Conservation (phyloP, 768 basidiomycete genomes). For the Leccinellum rugosiceps region DNA sequence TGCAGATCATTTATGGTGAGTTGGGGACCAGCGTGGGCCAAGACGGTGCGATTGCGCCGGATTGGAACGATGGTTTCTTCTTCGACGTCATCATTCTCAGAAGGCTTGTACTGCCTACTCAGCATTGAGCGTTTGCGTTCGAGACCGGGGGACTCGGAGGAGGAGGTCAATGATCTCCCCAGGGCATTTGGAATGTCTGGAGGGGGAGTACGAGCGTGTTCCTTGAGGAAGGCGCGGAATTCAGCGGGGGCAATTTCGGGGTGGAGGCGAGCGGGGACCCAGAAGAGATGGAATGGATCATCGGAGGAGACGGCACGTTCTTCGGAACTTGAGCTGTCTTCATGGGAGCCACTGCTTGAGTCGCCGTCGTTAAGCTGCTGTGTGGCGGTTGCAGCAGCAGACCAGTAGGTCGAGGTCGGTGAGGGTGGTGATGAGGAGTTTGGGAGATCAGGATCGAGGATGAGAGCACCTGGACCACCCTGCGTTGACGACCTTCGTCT, state of each 20-base stretch:
- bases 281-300: conserved; percentile 91
- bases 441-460: conserved; percentile 91
- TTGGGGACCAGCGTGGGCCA: conserved; percentile 71
- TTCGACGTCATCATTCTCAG: conserved; percentile 72
- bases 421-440: conserved; percentile 60
- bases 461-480: conserved; percentile 72
- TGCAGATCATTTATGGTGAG: conserved; percentile 94
- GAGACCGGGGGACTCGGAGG: conserved; percentile 42
- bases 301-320: conserved; percentile 39
- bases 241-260: conserved; percentile 97
- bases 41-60: conserved; percentile 63
- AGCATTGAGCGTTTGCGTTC: conserved; percentile 91
- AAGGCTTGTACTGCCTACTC: conserved; percentile 86
- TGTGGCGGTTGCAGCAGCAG: conserved; percentile 29
- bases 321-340: conserved; percentile 37
- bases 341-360: conserved; percentile 40
- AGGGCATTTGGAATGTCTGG: conserved; percentile 44
- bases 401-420: conserved; percentile 54
- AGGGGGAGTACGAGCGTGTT: conserved; percentile 71
- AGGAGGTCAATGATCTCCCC: conserved; percentile 42
- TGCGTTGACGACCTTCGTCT: conserved; percentile 75
- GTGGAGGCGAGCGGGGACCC: conserved; percentile 96
- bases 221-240: conserved; percentile 92
- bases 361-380: conserved; percentile 44
- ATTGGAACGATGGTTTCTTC: conserved; percentile 68